Conservation (phyloP, 768 basidiomycete genomes). For the Cystobasidiopsis lactophilus region DNA sequence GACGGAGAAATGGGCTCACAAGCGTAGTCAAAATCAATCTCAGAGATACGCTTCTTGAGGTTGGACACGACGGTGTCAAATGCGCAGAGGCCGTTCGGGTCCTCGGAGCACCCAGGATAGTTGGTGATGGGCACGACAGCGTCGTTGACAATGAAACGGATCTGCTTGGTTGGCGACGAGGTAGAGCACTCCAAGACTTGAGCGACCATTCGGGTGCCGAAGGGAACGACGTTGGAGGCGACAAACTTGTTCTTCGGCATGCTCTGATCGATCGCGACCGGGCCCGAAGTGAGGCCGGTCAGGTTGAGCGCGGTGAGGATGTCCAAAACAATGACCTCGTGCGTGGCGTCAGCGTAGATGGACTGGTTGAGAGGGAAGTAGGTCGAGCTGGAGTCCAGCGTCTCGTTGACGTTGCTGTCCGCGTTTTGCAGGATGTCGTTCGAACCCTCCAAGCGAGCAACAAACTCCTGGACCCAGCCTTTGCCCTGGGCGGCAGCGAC, state of each 20-base stretch:
- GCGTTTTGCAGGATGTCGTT: constrained; percentile 13
- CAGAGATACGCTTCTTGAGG: constrained; percentile 19
- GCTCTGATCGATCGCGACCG: constrained; percentile 52
- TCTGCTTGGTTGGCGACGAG: constrained; percentile 24
- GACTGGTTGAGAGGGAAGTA: constrained; percentile 26
- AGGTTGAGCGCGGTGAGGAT: constrained; percentile 67
- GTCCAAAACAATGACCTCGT: constrained; percentile 77
- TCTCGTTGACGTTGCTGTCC: constrained; percentile 21
- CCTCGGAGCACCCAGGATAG: constrained; percentile 18
- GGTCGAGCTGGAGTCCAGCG: constrained; percentile 20
- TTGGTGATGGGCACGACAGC: constrained; percentile 24
- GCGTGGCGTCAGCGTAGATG: constrained; percentile 63
- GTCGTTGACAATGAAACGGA: constrained; percentile 24
- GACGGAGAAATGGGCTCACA: neutral
- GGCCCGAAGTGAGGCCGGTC: constrained; percentile 50
- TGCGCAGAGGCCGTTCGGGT: constrained; percentile 21
- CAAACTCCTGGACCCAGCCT: constrained; percentile 24
- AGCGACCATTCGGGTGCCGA: constrained; percentile 22
- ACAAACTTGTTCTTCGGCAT: constrained; percentile 28
- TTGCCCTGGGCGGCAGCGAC: constrained; percentile 29
- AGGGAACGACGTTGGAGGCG: constrained; percentile 23
- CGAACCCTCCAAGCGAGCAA: constrained; percentile 20
- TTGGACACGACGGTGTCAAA: constrained; percentile 23
- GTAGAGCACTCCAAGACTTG: constrained; percentile 15
- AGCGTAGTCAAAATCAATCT: constrained; percentile 22